Evolutionary conservation across 2,329 filamentous ascomycete species (phyloP).

Genomic region (Phoma sp.): DNA sequence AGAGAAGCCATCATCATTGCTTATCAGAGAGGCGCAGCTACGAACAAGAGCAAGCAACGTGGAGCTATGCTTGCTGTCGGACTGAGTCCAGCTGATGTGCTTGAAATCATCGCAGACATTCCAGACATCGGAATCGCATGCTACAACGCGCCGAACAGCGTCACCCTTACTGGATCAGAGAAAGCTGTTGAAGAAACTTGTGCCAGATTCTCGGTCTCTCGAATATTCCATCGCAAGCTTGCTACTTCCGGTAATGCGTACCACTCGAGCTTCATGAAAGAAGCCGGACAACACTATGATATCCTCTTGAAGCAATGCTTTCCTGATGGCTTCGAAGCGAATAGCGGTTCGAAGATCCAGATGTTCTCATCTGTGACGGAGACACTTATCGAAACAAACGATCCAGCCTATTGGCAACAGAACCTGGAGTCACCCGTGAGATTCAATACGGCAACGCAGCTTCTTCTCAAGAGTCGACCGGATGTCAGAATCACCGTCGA

Average conservation of each 20-base stretch:
- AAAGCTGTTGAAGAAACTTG: background rate
- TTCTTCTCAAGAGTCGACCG: background rate
- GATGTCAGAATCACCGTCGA: background rate
- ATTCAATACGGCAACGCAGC: background rate
- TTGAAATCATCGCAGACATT: background rate
- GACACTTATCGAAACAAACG: background rate
- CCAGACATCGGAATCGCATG: slow-evolving; percentile 11
- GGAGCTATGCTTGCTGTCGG: slow-evolving; percentile 1
- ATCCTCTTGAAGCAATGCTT: background rate
- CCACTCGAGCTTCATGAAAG: slow-evolving; percentile 23
- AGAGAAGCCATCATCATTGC: slow-evolving; percentile 8
- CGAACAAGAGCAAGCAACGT: background rate
- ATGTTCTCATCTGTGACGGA: background rate
- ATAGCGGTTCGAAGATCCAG: background rate
- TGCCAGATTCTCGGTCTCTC: background rate
- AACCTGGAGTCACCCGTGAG: background rate
- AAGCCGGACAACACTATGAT: slow-evolving; percentile 2
- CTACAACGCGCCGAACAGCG: slow-evolving; percentile 45
- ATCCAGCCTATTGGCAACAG: background rate
- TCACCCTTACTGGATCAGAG: background rate
- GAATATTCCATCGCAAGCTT: slow-evolving; percentile 19
- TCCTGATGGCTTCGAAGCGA: background rate
- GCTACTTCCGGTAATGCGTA: slow-evolving; percentile 13
- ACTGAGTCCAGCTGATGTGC: background rate
- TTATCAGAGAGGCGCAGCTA: slow-evolving; percentile 17